Conservation (phyloP, 768 basidiomycete genomes). For the Phlebiopsis gigantea region DNA sequence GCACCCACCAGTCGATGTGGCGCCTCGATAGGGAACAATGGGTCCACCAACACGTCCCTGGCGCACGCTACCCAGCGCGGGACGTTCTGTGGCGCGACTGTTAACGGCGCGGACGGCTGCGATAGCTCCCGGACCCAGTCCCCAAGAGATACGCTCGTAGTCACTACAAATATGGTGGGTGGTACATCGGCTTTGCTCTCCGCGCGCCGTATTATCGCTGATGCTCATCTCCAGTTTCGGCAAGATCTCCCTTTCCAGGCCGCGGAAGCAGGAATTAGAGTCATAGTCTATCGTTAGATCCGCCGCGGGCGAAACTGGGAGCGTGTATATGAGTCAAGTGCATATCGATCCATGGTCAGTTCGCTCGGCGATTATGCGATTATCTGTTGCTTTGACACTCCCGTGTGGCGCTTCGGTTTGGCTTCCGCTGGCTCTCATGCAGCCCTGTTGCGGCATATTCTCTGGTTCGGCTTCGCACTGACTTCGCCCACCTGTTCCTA, state of each 20-base stretch:
- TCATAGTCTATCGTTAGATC: slow-evolving; percentile 1
- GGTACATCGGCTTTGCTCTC: background rate
- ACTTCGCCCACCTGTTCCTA: no score
- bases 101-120: background rate
- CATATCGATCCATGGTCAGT: slow-evolving; percentile 13
- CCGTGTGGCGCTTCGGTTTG: background rate
- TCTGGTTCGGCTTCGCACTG: no score
- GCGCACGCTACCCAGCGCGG: slow-evolving; percentile 8
- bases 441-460: no score
- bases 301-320: slow-evolving; percentile 2
- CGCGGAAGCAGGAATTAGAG: slow-evolving; percentile 10
- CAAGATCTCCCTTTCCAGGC: background rate
- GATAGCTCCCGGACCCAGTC: background rate
- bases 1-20: slow-evolving; percentile 21
- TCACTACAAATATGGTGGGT: no score
- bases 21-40: slow-evolving; percentile 20
- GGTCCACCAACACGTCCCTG: slow-evolving; percentile 3
- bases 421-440: background rate
- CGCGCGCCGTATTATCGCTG: slow-evolving; percentile 7
- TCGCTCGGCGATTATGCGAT: slow-evolving; percentile 16
- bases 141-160: background rate
- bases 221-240: background rate
- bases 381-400: slow-evolving; percentile 5
- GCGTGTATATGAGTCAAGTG: slow-evolving; percentile 11
- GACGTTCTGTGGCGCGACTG: slow-evolving; percentile 19